Evolutionary conservation across 1,139 yeast genomes (phyloP), one percentile per base, ranked within the genome.

Genomic region (Yamadazyma dushanensis): DNA sequence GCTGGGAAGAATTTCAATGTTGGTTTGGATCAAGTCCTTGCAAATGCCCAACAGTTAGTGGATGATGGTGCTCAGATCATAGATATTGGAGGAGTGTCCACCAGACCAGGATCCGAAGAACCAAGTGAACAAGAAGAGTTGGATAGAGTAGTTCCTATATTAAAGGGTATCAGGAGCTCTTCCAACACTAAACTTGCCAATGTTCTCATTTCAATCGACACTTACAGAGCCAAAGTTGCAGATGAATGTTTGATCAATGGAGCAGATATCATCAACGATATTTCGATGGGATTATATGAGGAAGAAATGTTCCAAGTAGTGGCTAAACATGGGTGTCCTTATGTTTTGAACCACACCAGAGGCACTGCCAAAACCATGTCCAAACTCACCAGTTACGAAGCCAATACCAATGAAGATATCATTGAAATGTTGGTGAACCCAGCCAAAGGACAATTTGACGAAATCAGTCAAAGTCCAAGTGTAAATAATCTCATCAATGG

Each of bases 61-160:
- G 48, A 50, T 0, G 67, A 74, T 15, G 94, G 90, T 0, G 77
- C 79, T 8, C 70, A 70, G 19, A 85, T 94, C 26, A 69, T 92
- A 23, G 98, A 90, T 54, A 75, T 92, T 39, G 98, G 97, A 6
- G 97, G 97, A 1, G 88, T 88, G 40, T 86, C 96, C 0, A 90
- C 97, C 0, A 71, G 94, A 37, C 97, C 97, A 0, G 86, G 88
- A 2, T 76, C 94, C 2, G 51, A 50, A 1, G 86, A 77, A 38
- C 83, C 84, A 0, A 52, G 74, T 3, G 69, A 63, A 16, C 72
- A 67, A 30, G 89, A 80, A 45, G 94, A 84, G 52, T 47, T 83
- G 23, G 48, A 49, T 1, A 64, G 97, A 28, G 84, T 89, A 1
- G 56, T 87, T 2, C 94, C 95, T 0, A 75, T 85, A 0, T 71